Conservation (phyloP, 2,329 filamentous ascomycete species). For the Xylariaceae sp. region DNA sequence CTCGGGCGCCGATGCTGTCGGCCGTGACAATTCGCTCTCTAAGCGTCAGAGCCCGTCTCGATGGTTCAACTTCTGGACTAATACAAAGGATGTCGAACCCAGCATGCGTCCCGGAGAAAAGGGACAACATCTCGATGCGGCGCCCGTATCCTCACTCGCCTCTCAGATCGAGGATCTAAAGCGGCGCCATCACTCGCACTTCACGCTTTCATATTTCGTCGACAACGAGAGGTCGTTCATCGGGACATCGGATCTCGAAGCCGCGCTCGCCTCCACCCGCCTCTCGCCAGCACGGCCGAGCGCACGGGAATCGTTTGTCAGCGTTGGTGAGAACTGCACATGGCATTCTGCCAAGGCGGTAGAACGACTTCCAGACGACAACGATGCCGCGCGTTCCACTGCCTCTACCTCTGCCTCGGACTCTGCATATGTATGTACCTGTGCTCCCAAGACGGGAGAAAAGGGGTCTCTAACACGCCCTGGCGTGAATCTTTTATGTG, state of each 20-base stretch:
- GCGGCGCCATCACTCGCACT: constrained; percentile 45
- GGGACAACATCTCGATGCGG: too few relatives aligned
- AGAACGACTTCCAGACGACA: constrained; percentile 23
- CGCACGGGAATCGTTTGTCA: background rate
- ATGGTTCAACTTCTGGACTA: constrained; percentile 21
- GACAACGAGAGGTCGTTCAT: constrained; percentile 73
- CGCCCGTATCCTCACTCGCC: constrained; percentile 22
- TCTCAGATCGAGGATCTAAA: constrained; percentile 59
- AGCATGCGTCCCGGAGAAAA: constrained; percentile 13
- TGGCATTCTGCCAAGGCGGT: constrained; percentile 28
- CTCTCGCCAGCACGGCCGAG: constrained; percentile 26
- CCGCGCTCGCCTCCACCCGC: constrained; percentile 24
- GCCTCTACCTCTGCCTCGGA: background rate
- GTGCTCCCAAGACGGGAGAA: constrained; percentile 7
- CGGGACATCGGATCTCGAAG: constrained; percentile 43
- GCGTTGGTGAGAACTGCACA: constrained; percentile 15
- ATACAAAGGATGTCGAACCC: constrained; percentile 13
- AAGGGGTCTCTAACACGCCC: constrained; percentile 21
- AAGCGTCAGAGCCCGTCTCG: background rate
- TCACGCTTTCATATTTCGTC: constrained; percentile 70
- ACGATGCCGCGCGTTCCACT: constrained; percentile 23
- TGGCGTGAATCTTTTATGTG: constrained; percentile 64
- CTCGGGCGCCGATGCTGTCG: constrained; percentile 57
- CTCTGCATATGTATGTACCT: constrained; percentile 26
- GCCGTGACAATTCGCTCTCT: constrained; percentile 34